These are phyloP conservation scores for Dictyophora rubrovolvata DNA, from an alignment of 768 basidiomycete genomes.

Conservation along the genomic window DNA sequence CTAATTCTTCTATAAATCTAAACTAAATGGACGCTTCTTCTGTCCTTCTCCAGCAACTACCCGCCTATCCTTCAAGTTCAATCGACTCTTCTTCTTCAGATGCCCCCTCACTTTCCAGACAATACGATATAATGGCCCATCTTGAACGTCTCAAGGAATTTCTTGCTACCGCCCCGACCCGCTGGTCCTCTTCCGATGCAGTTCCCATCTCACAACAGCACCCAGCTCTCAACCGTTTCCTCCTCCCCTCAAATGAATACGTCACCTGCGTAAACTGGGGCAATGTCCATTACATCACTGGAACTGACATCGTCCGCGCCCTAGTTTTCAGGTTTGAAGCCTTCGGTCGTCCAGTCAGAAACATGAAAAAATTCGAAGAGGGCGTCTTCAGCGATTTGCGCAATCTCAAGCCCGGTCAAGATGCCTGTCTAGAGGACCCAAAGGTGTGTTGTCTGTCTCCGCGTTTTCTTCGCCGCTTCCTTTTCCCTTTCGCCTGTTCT, in stretches of 20 bases:
- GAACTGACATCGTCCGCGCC: slow-evolving; percentile 92
- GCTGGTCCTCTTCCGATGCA: slow-evolving; percentile 40
- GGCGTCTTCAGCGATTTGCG: slow-evolving; percentile 90
- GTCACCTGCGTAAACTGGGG: slow-evolving; percentile 91
- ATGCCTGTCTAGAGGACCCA: slow-evolving; percentile 92
- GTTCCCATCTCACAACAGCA: slow-evolving; percentile 32
- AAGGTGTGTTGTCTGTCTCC: slow-evolving; percentile 47
- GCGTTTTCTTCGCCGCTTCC: background rate
- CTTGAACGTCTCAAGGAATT: slow-evolving; percentile 83
- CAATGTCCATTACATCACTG: slow-evolving; percentile 87
- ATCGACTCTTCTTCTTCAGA: slow-evolving; percentile 11
- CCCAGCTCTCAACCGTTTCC: slow-evolving; percentile 76
- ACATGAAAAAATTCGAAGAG: slow-evolving; percentile 97
- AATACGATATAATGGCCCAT: slow-evolving; percentile 52
- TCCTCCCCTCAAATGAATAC: slow-evolving; percentile 68
- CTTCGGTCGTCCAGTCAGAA: slow-evolving; percentile 69
- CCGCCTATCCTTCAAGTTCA: slow-evolving; percentile 2
- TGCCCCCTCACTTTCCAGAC: slow-evolving; percentile 48
- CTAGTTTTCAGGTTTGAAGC: slow-evolving; percentile 91
- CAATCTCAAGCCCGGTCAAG: slow-evolving; percentile 87
- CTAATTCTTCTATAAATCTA: background rate
- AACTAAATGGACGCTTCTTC: background rate
- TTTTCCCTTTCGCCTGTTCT: background rate
- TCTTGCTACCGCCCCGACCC: slow-evolving; percentile 72
- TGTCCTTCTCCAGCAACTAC: background rate